Evolutionary conservation across 176 grass and related monocot genomes (phyloP), one percentile per base, ranked within the genome.

Genomic region (Juncus inflexus): DNA sequence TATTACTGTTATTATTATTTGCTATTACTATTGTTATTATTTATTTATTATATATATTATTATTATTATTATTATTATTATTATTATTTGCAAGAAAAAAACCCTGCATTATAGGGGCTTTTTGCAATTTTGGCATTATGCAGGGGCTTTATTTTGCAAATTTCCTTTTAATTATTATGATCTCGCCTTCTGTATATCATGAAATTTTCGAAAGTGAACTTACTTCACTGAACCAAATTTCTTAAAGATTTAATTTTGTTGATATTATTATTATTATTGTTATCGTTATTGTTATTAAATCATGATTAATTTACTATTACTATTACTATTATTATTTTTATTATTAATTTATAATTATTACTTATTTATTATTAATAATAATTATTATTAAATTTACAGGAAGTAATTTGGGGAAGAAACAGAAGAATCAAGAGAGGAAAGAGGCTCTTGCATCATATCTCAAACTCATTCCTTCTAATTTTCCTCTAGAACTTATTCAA

Each of bases 401-500:
- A 65, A 41, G 55, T 3, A 78, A 61, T 66, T 57, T 60, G 38
- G 81, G 66, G 36, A 78, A 54, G 57, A 74, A 69, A 61, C 15
- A 61, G n/a, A 78, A 67, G 60, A 60, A 52, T 50, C 62, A 83
- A 12, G 68, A 56, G 66, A 83, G 55, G 61, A 74, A 62, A 16
- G 75, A 78, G 66, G 69, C 75, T 58, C 80, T 83, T 83, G 75
- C 38, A 49, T 15, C 3, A 52, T 83, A 78, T 68, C 15, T 83
- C 37, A 78, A 69, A 70, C 67, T 78, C 15, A 78, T 56, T 38
- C 19, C 75, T 58, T 74, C 81, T 15, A 83, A 83, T 83, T 78
- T 83, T n/a, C 81, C 81, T 68, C 7, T 60, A 28, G 81, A 83
- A 56, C 75, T 83, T 35, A 74, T 83, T 78, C 81, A 83, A 61